Conservation (phyloP, 2,329 filamentous ascomycete genomes). For the Aureobasidium melanogenum region DNA sequence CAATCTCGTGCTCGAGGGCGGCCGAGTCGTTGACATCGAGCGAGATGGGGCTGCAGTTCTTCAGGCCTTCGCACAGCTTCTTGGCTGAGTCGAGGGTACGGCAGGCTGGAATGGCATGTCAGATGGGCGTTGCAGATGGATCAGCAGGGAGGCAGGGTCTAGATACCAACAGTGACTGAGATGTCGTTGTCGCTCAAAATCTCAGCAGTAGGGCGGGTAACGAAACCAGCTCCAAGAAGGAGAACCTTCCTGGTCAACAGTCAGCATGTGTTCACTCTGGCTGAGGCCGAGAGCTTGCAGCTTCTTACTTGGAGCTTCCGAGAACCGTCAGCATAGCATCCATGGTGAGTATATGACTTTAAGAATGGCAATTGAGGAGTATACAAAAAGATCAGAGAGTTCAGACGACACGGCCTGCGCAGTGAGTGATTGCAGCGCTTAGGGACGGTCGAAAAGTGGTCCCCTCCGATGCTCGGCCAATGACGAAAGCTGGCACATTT, state of each 20-base stretch:
- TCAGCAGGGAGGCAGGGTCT: neutral
- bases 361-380: neutral
- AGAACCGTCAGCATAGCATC: slow-evolving; percentile 24
- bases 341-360: slow-evolving; percentile 22
- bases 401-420: slow-evolving; percentile 15
- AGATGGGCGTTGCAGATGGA: neutral
- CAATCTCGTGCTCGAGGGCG: slow-evolving; percentile 72
- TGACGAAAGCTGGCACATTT: neutral
- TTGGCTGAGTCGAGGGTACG: slow-evolving; percentile 69
- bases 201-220: slow-evolving; percentile 50
- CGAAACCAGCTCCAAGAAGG: slow-evolving; percentile 45
- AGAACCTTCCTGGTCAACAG: slow-evolving; percentile 32
- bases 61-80: slow-evolving; percentile 62
- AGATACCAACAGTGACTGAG: slow-evolving; percentile 46
- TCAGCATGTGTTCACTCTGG: slow-evolving; percentile 4
- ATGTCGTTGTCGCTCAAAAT: slow-evolving; percentile 49
- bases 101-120: slow-evolving; percentile 51
- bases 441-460: neutral
- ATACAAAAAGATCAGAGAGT: neutral
- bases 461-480: neutral
- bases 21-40: slow-evolving; percentile 72
- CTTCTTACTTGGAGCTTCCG: slow-evolving; percentile 27
- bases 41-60: slow-evolving; percentile 65
- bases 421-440: neutral
- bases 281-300: neutral